Evolutionary conservation across 345 rosid genomes (phyloP).

Genomic region (Viola odorata): DNA sequence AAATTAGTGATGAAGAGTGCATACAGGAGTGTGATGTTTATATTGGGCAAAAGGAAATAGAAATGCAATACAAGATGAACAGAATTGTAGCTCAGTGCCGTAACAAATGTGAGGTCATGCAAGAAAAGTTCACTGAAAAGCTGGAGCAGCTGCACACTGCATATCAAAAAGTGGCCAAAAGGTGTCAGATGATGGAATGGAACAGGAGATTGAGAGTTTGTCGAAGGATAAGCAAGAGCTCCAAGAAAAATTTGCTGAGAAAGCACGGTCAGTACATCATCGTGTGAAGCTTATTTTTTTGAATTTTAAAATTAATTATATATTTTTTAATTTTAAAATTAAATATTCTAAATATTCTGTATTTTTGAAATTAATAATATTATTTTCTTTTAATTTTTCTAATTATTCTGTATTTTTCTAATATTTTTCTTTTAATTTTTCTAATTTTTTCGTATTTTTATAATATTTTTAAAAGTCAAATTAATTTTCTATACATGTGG

Average conservation of each 20-base stretch:
- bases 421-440: too few species aligned
- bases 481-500: too few species aligned
- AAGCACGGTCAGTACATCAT: constrained; percentile 62
- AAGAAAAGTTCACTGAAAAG: constrained; percentile 89
- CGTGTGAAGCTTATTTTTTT: too few species aligned
- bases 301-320: too few species aligned
- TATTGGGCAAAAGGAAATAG: constrained; percentile 79
- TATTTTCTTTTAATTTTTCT: too few species aligned
- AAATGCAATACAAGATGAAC: constrained; percentile 91
- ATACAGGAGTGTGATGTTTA: constrained; percentile 87
- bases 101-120: constrained; percentile 89
- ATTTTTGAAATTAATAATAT: too few species aligned
- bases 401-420: too few species aligned
- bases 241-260: constrained; percentile 89
- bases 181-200: constrained; percentile 92
- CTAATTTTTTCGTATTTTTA: too few species aligned
- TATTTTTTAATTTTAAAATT: too few species aligned
- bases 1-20: constrained; percentile 85
- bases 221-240: constrained; percentile 93
- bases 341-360: too few species aligned
- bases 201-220: constrained; percentile 78
- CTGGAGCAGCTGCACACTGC: constrained; percentile 85
- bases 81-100: constrained; percentile 69
- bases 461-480: too few species aligned
- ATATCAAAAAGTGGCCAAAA: constrained; percentile 79